Conservation (phyloP, 306 rosid genomes). For the Coriaria nepalensis region DNA sequence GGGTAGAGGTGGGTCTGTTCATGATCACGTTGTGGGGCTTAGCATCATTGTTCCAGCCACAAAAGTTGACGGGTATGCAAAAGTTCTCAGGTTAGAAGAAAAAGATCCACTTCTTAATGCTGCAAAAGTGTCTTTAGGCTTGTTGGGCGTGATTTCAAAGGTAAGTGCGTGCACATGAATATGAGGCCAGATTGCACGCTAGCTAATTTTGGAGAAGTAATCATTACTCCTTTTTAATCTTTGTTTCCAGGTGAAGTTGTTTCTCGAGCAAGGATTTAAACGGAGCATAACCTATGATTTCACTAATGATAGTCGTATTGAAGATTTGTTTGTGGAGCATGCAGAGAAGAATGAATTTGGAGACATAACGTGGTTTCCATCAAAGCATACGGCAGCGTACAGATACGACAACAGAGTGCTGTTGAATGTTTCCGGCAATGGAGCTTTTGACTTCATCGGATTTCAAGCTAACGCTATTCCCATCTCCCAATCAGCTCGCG, state of each 20-base stretch:
- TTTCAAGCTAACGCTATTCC: slow-evolving; percentile 42
- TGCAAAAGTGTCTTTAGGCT: slow-evolving; percentile 50
- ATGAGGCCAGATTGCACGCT: background rate
- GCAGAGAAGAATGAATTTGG: slow-evolving; percentile 54
- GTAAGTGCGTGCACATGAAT: slow-evolving; percentile 15
- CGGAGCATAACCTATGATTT: slow-evolving; percentile 49
- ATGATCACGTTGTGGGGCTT: slow-evolving; percentile 49
- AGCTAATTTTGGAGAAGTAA: no score
- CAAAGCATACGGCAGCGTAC: slow-evolving; percentile 40
- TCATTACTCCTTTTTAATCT: no score
- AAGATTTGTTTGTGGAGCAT: slow-evolving; percentile 32
- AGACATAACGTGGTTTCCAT: slow-evolving; percentile 74
- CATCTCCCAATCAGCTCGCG: slow-evolving; percentile 37
- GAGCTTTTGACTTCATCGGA: slow-evolving; percentile 47
- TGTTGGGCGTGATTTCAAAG: slow-evolving; percentile 70
- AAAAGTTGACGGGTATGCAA: slow-evolving; percentile 46
- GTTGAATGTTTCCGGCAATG: slow-evolving; percentile 34
- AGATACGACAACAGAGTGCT: slow-evolving; percentile 55
- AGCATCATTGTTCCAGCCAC: slow-evolving; percentile 41
- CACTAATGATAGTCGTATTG: slow-evolving; percentile 28
- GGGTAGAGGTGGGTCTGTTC: slow-evolving; percentile 69
- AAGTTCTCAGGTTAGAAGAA: slow-evolving; percentile 25
- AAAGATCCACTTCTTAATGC: slow-evolving; percentile 36
- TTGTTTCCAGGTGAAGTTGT: slow-evolving; percentile 63
- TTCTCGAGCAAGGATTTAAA: slow-evolving; percentile 49